A percentile compares a stretch with the other conserved stretches of the same genome.
Conservation (phyloP, 108 stramenopile genomes). For the Hondaea fermentalgiana region DNA sequence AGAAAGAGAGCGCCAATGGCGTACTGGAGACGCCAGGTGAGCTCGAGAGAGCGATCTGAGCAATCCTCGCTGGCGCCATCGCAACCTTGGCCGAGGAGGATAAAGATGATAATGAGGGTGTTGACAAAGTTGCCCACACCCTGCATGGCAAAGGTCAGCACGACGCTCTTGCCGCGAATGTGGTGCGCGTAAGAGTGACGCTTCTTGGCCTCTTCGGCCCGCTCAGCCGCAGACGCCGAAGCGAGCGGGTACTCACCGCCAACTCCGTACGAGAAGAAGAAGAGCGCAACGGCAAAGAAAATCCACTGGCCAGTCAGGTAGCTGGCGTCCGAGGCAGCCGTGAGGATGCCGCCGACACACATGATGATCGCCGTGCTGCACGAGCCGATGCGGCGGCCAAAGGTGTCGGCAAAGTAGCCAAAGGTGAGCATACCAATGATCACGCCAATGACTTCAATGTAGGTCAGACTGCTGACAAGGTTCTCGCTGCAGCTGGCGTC, state of each 20-base stretch:
- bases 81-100: conserved; percentile 11
- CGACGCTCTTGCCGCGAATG: conserved; percentile 26
- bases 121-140: conserved; percentile 33
- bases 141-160: conserved; percentile 49
- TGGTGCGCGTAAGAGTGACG: not conserved
- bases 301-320: not conserved
- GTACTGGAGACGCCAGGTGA: conserved; percentile 15
- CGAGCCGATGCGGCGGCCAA: not conserved
- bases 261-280: conserved; percentile 38
- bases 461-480: not conserved
- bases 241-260: conserved; percentile 56
- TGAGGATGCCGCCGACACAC: not conserved
- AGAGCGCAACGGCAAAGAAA: not conserved
- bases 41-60: not conserved
- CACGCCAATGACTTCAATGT: conserved; percentile 4
- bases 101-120: not conserved
- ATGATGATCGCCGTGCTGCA: not conserved
- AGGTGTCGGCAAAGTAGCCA: not conserved
- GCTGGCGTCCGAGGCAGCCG: not conserved
- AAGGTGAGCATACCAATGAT: conserved; percentile 7
- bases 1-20: not conserved
- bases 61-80: conserved; percentile 10
- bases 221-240: conserved; percentile 36
- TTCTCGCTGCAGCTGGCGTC: not conserved
- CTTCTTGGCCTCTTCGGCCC: not conserved